Evolutionary conservation across 2,329 filamentous ascomycete genomes (phyloP), one percentile per base, ranked within the genome.

Genomic region (Claviceps sp.): DNA sequence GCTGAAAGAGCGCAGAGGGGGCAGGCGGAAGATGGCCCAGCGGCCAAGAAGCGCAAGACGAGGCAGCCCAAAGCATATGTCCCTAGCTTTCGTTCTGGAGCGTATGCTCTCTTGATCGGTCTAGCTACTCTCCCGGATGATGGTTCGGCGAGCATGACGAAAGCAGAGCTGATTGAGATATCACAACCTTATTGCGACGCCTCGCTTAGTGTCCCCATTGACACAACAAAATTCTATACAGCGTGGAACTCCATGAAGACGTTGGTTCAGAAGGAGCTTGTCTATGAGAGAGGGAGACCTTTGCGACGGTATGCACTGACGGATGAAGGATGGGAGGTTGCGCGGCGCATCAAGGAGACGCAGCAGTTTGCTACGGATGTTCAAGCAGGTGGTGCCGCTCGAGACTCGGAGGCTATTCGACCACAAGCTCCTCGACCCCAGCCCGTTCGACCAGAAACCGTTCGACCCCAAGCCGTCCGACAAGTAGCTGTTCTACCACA

Each of bases 241-340:
- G 87, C 87, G 0, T 93, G 86, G 86, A 85, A 79, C 60, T 88
- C 86, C 1, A 89, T 91, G 76, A 87, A 86, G 62, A 88, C 84
- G 0, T 68, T 93, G 37, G 58, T 82, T 5, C 74, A 81, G 51
- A 88, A 90, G 62, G 85, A 88, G 53, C 69, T 90, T 3, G 84
- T 90, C 0, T 82, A 81, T 52, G 82, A 86, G 58, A 80, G 79
- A 50, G 84, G 85, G 0, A 74, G 84, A 16, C 86, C 85, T 0
- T 65, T 81, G 18, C 77, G 81, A 54, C 79, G 76, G 57, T 93
- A 89, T 61, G 72, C 74, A 2, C 68, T 93, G 38, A 88, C 86
- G 0, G 85, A 90, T 37, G 84, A 87, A 54, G 87, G 87, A 3
- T 86, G 85, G 82, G 84, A 88, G 48, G 79, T 86, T 50, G 85